Conservation (phyloP, 1,284 basidiomycete species). For the Pterula multifida region DNA sequence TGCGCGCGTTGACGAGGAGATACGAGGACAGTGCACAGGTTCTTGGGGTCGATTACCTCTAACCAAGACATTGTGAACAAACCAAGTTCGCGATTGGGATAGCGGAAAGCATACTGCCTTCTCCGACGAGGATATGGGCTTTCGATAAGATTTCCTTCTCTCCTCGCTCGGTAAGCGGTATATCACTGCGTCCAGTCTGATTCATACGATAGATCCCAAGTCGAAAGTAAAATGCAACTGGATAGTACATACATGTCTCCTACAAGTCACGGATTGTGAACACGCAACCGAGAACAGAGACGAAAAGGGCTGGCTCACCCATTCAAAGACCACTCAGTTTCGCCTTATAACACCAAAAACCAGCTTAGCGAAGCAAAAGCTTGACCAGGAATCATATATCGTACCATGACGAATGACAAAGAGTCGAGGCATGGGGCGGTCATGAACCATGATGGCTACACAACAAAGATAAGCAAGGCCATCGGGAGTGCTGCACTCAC, state of each 20-base stretch:
- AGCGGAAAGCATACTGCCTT: constrained; percentile 46
- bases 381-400: constrained; percentile 7
- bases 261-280: constrained; percentile 16
- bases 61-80: neutral
- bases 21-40: constrained; percentile 68
- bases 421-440: constrained; percentile 58
- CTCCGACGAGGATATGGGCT: constrained; percentile 59
- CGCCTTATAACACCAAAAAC: constrained; percentile 35
- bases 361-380: neutral
- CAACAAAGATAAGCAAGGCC: no score
- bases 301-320: constrained; percentile 34
- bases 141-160: constrained; percentile 60
- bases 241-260: constrained; percentile 55
- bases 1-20: constrained; percentile 81
- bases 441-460: constrained; percentile 23
- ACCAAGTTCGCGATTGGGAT: constrained; percentile 3
- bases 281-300: neutral
- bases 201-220: constrained; percentile 4
- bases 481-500: no score
- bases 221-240: constrained; percentile 1
- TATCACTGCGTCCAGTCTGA: constrained; percentile 81
- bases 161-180: constrained; percentile 78
- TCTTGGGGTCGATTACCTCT: constrained; percentile 74
- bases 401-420: constrained; percentile 71
- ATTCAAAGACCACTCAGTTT: constrained; percentile 91